Percentiles rank a stretch among this genome's conserved stretches.
phyloP scores from a whole-genome alignment of 106 monocot species.

The Allium sativum region DNA sequence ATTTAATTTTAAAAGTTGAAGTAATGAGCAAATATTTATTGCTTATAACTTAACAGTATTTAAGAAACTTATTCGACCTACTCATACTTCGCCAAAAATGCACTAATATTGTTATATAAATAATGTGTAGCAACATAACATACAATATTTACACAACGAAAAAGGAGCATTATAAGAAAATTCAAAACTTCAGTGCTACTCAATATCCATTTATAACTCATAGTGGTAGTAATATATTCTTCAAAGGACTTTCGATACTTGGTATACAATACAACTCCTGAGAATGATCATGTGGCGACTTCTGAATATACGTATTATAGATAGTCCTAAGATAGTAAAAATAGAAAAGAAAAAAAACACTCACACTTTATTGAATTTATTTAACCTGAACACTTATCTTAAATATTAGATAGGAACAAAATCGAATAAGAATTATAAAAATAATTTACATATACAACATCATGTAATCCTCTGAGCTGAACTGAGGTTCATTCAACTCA shows the following conservation, averaged over 20 bases:
- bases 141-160: not conserved
- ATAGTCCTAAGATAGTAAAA: conserved; percentile 30
- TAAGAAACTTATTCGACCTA: too few relatives aligned
- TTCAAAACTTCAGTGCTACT: not conserved
- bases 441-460: conserved; percentile 48
- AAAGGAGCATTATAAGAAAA: not conserved
- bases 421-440: not conserved
- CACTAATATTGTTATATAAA: too few relatives aligned
- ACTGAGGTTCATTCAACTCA: conserved; percentile 26
- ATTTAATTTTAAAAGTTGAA: too few relatives aligned
- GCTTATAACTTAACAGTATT: too few relatives aligned
- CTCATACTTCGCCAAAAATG: too few relatives aligned
- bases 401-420: too few relatives aligned
- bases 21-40: too few relatives aligned
- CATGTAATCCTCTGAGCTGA: conserved; percentile 45
- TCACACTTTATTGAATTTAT: not conserved
- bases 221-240: conserved; percentile 43
- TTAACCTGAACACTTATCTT: too few relatives aligned
- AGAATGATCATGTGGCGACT: conserved; percentile 49
- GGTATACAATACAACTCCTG: conserved; percentile 51
- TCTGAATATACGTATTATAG: conserved; percentile 66
- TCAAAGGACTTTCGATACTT: conserved; percentile 41
- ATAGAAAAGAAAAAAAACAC: not conserved
- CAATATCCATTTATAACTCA: conserved; percentile 3
- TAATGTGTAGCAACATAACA: too few relatives aligned